Evolutionary conservation across 352 stramenopile species (phyloP).

Genomic region (Phytophthora ramorum): DNA sequence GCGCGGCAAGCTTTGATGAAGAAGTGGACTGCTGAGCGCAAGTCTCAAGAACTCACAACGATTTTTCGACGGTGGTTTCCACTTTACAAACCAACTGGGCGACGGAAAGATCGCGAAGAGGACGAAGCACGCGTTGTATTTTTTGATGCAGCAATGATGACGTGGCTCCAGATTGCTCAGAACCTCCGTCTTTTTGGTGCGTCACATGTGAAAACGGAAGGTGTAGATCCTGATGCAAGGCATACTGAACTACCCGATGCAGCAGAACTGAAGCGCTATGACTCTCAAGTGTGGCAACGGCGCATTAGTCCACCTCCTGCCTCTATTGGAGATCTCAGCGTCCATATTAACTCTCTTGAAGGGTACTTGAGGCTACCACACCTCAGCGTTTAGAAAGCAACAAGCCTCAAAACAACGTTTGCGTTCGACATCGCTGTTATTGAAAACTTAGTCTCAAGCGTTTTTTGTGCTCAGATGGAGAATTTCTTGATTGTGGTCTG

Average conservation of each 20-base stretch:
- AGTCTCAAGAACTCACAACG: conserved; percentile 47
- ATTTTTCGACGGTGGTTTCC: conserved; percentile 61
- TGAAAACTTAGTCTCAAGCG: background rate
- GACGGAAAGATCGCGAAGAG: conserved; percentile 16
- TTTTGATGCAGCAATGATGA: conserved; percentile 65
- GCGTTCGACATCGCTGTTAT: no score
- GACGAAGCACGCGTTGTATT: conserved; percentile 53
- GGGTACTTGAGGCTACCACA: conserved; percentile 58
- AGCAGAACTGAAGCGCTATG: conserved; percentile 56
- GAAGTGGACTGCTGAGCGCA: conserved; percentile 55
- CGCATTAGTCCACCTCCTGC: conserved; percentile 53
- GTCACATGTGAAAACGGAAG: background rate
- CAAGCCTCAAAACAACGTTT: background rate
- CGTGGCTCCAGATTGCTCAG: conserved; percentile 66
- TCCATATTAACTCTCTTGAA: conserved; percentile 70
- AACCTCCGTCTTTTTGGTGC: conserved; percentile 50
- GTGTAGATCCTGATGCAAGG: background rate
- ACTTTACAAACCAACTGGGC: conserved; percentile 23
- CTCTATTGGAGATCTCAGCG: conserved; percentile 69
- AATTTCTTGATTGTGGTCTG: background rate
- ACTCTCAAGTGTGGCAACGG: conserved; percentile 74
- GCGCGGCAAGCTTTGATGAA: conserved; percentile 37
- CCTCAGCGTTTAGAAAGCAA: conserved; percentile 46
- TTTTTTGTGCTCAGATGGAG: background rate
- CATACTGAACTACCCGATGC: conserved; percentile 17